Conservation (phyloP, 495 filamentous ascomycete genomes). For the Trichoderma reesei region DNA sequence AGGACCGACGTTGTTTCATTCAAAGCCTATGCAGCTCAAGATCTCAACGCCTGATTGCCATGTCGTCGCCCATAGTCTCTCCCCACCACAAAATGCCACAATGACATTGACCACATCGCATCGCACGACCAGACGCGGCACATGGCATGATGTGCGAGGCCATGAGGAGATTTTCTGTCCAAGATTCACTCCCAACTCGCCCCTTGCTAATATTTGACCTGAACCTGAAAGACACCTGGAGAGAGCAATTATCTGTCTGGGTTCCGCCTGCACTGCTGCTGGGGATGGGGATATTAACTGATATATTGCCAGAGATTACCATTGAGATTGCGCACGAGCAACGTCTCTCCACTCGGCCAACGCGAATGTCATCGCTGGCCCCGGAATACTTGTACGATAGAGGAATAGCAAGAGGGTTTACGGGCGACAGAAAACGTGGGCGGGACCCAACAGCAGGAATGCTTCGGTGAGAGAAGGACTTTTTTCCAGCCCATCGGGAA, state of each 20-base stretch:
- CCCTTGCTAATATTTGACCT: not conserved
- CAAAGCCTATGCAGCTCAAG: no score
- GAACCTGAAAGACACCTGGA: constrained; percentile 3
- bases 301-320: constrained; percentile 2
- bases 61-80: not conserved
- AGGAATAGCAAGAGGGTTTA: not conserved
- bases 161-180: not conserved
- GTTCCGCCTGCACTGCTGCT: not conserved
- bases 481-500: not conserved
- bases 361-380: not conserved
- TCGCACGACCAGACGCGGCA: not conserved
- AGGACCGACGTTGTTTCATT: not conserved
- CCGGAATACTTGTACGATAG: not conserved
- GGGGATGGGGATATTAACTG: constrained; percentile 1
- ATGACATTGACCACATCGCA: not conserved
- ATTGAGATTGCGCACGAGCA: not conserved
- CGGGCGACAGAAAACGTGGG: not conserved
- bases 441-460: not conserved
- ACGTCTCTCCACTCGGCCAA: not conserved
- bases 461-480: not conserved
- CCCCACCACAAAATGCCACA: not conserved
- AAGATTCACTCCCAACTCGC: not conserved
- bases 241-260: not conserved
- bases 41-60: not conserved
- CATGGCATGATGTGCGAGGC: not conserved